Conservation (phyloP, 2,329 filamentous ascomycete genomes). For the Talaromyces albobiverticillius region DNA sequence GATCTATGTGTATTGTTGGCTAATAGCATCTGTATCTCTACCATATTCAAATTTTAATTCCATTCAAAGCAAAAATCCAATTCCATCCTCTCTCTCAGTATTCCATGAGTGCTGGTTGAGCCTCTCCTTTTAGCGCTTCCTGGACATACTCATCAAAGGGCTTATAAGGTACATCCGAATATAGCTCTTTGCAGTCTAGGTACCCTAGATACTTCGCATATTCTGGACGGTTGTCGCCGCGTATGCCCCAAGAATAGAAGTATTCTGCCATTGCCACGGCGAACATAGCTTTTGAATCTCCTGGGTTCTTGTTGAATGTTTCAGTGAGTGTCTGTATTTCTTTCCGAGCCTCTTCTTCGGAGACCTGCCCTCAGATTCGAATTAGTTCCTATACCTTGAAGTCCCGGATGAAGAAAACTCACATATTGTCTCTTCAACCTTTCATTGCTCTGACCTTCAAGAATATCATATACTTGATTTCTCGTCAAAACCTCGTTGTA, state of each 20-base stretch:
- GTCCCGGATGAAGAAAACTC: constrained; percentile 18
- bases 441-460: constrained; percentile 52
- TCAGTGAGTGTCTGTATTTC: constrained; percentile 32
- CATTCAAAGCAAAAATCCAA: no score
- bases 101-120: not conserved
- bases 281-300: constrained; percentile 35
- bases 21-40: no score
- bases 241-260: constrained; percentile 44
- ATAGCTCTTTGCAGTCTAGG: constrained; percentile 51
- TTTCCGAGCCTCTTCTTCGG: constrained; percentile 33
- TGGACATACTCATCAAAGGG: constrained; percentile 1
- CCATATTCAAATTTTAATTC: no score
- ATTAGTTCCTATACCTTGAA: not conserved
- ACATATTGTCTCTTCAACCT: constrained; percentile 41
- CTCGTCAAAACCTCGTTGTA: constrained; percentile 48
- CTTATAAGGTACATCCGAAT: constrained; percentile 40
- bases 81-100: no score
- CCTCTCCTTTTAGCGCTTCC: not conserved
- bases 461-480: constrained; percentile 45
- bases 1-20: no score
- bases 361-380: constrained; percentile 20
- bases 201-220: constrained; percentile 56
- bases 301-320: constrained; percentile 36
- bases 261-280: constrained; percentile 44
- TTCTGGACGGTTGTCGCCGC: constrained; percentile 54